Evolutionary conservation across 306 rosid species (phyloP).

Genomic region (Lathyrus tuberosus): DNA sequence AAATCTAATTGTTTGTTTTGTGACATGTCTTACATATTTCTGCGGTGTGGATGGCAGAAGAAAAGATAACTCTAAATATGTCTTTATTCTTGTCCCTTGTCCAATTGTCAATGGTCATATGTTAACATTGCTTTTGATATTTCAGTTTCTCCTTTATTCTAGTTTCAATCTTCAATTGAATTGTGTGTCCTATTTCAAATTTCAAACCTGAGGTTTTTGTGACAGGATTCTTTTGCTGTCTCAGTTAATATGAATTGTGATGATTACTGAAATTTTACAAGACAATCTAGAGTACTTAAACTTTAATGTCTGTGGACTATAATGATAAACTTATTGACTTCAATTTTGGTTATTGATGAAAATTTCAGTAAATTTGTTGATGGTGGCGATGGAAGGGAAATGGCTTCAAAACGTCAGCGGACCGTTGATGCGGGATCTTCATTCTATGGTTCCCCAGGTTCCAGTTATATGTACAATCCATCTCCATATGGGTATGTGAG

Average conservation of each 20-base stretch:
- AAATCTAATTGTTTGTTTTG: background rate
- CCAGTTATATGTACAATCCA: conserved; percentile 76
- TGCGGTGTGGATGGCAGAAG: background rate
- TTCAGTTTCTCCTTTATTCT: conserved; percentile 19
- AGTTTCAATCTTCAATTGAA: conserved; percentile 18
- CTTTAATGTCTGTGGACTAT: conserved; percentile 11
- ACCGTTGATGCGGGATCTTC: conserved; percentile 79
- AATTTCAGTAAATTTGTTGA: conserved; percentile 58
- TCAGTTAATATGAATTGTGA: conserved; percentile 7
- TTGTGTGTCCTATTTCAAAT: conserved; percentile 10
- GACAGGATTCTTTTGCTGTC: background rate
- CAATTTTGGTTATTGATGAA: conserved; percentile 34
- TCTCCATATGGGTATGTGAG: conserved; percentile 76
- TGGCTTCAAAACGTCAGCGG: conserved; percentile 94
- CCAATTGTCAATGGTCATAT: background rate
- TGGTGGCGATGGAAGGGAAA: conserved; percentile 88
- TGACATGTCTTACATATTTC: conserved; percentile 17
- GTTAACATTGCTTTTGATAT: conserved; percentile 15
- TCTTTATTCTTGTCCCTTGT: background rate
- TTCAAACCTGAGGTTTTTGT: conserved; percentile 5
- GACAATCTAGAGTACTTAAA: background rate
- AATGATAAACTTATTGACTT: conserved; percentile 34
- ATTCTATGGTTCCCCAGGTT: conserved; percentile 78
- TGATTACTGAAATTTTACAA: conserved; percentile 6
- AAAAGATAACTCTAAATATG: conserved; percentile 1